Percentiles rank a stretch among this genome's conserved stretches.
Conservation (phyloP, 2,329 filamentous ascomycete genomes). For the Fusarium palustre region DNA sequence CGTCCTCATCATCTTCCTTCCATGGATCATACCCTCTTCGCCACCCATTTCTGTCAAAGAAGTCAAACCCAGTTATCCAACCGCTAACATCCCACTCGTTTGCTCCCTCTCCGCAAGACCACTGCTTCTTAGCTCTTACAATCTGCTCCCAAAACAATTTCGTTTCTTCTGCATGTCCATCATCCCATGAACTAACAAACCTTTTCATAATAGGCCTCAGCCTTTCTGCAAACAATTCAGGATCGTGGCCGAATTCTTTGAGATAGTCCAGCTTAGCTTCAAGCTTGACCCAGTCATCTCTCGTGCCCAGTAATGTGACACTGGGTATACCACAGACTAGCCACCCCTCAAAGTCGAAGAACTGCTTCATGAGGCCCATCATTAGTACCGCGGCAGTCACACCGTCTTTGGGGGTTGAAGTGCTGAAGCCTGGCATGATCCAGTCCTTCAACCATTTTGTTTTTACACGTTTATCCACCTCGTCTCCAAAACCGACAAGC, state of each 20-base stretch:
- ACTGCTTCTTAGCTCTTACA: constrained; percentile 51
- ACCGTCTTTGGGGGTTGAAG: constrained; percentile 54
- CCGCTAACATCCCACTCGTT: constrained; percentile 57
- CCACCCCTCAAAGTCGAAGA: constrained; percentile 53
- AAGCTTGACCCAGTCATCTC: constrained; percentile 57
- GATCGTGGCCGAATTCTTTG: constrained; percentile 57
- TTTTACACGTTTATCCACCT: constrained; percentile 56
- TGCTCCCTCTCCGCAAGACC: constrained; percentile 46
- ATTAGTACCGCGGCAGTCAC: constrained; percentile 58
- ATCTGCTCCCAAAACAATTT: constrained; percentile 59
- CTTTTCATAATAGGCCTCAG: constrained; percentile 58
- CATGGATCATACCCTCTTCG: constrained; percentile 7
- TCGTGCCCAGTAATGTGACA: constrained; percentile 56
- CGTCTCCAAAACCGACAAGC: constrained; percentile 51
- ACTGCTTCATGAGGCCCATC: constrained; percentile 59
- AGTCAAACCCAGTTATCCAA: constrained; percentile 63
- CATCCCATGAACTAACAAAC: constrained; percentile 60
- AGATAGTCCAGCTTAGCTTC: constrained; percentile 58
- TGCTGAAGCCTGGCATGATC: constrained; percentile 58
- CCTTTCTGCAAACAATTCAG: constrained; percentile 52
- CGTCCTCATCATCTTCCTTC: not conserved
- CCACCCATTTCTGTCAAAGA: constrained; percentile 56
- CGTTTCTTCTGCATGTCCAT: constrained; percentile 49
- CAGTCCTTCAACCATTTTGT: constrained; percentile 57
- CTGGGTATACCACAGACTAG: constrained; percentile 58